Base-by-base conservation (phyloP, 306 rosid species). In the Mimosa pudica region DNA sequence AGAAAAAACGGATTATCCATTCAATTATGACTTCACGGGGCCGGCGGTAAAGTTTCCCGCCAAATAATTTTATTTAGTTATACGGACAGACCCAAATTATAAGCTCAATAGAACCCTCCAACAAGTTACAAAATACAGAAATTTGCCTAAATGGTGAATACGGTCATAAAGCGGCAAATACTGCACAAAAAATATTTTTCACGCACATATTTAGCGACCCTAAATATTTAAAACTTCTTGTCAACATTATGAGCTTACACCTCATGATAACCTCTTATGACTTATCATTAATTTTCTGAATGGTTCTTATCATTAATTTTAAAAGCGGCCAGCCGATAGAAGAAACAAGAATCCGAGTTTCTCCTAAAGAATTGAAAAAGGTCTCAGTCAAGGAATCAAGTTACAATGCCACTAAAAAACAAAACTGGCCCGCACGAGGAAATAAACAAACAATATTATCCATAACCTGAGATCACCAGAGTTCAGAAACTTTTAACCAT, bases 401-500 rank as follows among this genome's bases (percentile, higher is more conserved):
- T 12, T 14, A 13, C 46, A 36, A 35, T 36, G 67, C 18, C 13
- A 2, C 45, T 0, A 13, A 63, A 63, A 3, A 65, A 10, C 35
- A 24, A 60, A 24, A 10, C 36, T 24, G 33, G 9, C 41, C 67
- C 12, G 32, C 8, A 44, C 13, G 54, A 68, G 44, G 13, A 20
- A 52, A 63, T 1, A 42, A 48, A 52, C 17, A 6, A 75, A 14
- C 41, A 66, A 66, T 60, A 61, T 44, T 30, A 73, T 81, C 61
- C 61, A 10, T 51, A 70, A 70, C 35, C 35, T 46, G 75, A 52
- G 52, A 73, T 75, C 10, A 71, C 51, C 54, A 57, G 24, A 64
- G 46, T 38, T 38, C 42, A 38, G 42, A 38, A 38, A 73, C 32
- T 61, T 81, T 55, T 49, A 30, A 16, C 65, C 70, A 8, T 2